Conservation (phyloP, 805 yeast species). For the Maudiozyma serrabonitensis region DNA sequence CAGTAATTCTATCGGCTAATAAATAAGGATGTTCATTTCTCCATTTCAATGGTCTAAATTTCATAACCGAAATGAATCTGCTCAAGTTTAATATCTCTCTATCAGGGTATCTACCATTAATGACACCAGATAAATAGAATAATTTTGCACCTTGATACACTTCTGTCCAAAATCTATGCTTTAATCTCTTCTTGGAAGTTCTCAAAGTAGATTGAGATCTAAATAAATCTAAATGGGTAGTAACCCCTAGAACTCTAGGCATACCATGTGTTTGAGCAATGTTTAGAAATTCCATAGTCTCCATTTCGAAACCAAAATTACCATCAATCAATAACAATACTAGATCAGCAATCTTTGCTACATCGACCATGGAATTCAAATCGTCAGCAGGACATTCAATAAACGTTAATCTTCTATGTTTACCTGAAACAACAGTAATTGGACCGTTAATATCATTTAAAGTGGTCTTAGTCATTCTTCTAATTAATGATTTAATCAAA, state of each 20-base stretch:
- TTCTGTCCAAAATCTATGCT: slow-evolving; percentile 97
- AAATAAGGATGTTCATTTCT: slow-evolving; percentile 96
- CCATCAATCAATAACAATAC: slow-evolving; percentile 89
- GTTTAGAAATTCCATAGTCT: slow-evolving; percentile 96
- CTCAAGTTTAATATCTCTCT: slow-evolving; percentile 87
- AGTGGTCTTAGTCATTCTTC: slow-evolving; percentile 80
- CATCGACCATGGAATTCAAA: slow-evolving; percentile 89
- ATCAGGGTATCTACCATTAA: slow-evolving; percentile 96
- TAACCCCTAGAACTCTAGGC: slow-evolving; percentile 92
- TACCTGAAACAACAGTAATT: slow-evolving; percentile 91
- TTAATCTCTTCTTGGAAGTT: slow-evolving; percentile 82
- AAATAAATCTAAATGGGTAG: slow-evolving; percentile 92
- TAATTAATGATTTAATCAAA: slow-evolving; percentile 75
- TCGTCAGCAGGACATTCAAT: slow-evolving; percentile 84
- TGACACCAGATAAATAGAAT: slow-evolving; percentile 87
- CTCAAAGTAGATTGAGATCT: slow-evolving; percentile 81
- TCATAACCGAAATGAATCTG: slow-evolving; percentile 92
- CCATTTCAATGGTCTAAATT: slow-evolving; percentile 98
- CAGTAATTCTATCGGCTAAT: slow-evolving; percentile 84
- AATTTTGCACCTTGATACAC: slow-evolving; percentile 97
- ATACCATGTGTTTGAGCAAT: slow-evolving; percentile 97
- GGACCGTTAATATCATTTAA: slow-evolving; percentile 88
- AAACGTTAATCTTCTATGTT: slow-evolving; percentile 83
- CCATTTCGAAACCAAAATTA: slow-evolving; percentile 98
- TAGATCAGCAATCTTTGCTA: slow-evolving; percentile 90